phyloP scores from a whole-genome alignment of 306 rosid genomes.

The Cucurbita maxima region DNA sequence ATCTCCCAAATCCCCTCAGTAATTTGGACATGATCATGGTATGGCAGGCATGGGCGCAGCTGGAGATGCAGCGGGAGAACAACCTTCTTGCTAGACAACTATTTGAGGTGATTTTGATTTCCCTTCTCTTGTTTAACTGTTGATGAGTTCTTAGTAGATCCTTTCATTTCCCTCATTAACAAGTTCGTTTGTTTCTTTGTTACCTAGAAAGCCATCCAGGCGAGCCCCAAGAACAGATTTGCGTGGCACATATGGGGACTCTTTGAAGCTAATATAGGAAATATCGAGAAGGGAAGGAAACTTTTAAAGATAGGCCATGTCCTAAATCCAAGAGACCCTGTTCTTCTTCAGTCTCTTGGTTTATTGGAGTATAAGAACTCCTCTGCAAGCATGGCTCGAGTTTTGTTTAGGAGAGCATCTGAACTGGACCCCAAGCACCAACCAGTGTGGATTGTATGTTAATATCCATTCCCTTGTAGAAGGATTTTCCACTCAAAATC shows the following conservation, averaged over 20 bases:
- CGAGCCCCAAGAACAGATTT: conserved; percentile 93
- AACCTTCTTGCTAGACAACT: conserved; percentile 48
- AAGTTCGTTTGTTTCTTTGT: background rate
- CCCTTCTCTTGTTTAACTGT: background rate
- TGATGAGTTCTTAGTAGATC: background rate
- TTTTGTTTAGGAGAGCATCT: conserved; percentile 73
- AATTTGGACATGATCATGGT: background rate
- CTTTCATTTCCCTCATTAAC: background rate
- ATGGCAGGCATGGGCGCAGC: conserved; percentile 89
- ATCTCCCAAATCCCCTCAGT: background rate
- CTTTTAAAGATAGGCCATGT: conserved; percentile 79
- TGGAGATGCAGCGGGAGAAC: conserved; percentile 81
- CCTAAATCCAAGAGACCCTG: conserved; percentile 86
- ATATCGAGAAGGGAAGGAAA: conserved; percentile 58
- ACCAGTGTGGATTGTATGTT: conserved; percentile 92
- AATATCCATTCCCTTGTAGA: background rate
- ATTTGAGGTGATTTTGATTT: conserved; percentile 51
- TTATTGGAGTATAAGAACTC: conserved; percentile 73
- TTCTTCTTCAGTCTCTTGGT: conserved; percentile 92
- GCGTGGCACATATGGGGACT: conserved; percentile 98
- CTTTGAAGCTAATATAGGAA: conserved; percentile 71
- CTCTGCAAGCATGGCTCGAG: conserved; percentile 66
- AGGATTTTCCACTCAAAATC: background rate
- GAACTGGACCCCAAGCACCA: conserved; percentile 85
- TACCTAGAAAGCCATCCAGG: conserved; percentile 66